Conservation (phyloP, 2,329 filamentous ascomycete species). For the Neonectria ditissima region DNA sequence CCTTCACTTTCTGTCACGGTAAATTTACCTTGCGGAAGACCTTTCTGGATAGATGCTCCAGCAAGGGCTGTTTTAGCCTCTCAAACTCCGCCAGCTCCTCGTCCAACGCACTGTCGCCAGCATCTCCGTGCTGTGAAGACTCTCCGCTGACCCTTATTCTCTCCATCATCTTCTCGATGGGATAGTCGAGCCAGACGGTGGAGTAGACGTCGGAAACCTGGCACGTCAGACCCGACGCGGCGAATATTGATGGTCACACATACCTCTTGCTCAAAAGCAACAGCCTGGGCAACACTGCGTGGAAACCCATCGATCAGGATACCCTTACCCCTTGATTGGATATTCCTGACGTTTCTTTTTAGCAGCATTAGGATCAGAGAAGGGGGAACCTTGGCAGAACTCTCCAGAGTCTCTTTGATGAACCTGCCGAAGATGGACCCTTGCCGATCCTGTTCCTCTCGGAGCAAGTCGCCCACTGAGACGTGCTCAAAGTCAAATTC, state of each 20-base stretch:
- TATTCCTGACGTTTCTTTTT: constrained; percentile 21
- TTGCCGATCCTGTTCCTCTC: constrained; percentile 22
- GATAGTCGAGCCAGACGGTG: constrained; percentile 15
- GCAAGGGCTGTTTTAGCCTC: constrained; percentile 2
- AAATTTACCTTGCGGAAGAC: constrained; percentile 15
- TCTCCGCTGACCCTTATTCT: background rate
- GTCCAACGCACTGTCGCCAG: no score
- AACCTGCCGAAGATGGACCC: constrained; percentile 26
- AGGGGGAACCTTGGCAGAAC: constrained; percentile 14
- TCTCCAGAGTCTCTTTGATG: constrained; percentile 20
- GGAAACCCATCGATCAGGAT: constrained; percentile 26
- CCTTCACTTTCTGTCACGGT: background rate
- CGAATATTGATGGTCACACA: background rate
- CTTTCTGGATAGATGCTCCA: constrained; percentile 25
- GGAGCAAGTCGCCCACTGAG: constrained; percentile 18
- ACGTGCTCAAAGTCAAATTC: constrained; percentile 25
- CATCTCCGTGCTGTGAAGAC: background rate
- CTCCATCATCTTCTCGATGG: constrained; percentile 7
- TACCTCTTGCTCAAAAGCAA: constrained; percentile 29
- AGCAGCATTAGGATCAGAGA: constrained; percentile 22
- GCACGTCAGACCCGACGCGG: background rate
- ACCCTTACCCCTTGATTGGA: constrained; percentile 19
- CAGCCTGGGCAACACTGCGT: constrained; percentile 15
- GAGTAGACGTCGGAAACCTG: constrained; percentile 24
- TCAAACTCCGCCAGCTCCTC: constrained; percentile 4